Evolutionary conservation across 345 rosid genomes (phyloP).

Genomic region (Conringia planisiliqua): DNA sequence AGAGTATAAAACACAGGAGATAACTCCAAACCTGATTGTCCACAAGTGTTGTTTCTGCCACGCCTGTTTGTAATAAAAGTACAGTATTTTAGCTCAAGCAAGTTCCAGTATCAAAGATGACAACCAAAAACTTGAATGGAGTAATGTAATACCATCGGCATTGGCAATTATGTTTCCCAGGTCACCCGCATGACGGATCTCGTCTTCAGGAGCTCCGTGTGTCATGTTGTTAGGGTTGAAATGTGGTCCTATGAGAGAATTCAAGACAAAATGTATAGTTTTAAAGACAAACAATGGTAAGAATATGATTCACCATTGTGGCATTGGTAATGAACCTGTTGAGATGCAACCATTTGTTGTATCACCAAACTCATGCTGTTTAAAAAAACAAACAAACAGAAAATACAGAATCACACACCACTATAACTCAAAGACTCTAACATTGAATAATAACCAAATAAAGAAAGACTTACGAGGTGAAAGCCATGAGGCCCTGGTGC

Average conservation of each 20-base stretch:
- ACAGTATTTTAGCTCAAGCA: not conserved
- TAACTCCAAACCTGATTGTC: slow-evolving; percentile 60
- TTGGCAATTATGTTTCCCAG: slow-evolving; percentile 99
- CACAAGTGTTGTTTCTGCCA: slow-evolving; percentile 86
- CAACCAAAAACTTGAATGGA: not conserved
- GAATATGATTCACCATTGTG: not conserved
- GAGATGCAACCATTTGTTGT: slow-evolving; percentile 98
- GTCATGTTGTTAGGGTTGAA: slow-evolving; percentile 83
- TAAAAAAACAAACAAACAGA: not conserved
- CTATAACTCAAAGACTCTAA: not conserved
- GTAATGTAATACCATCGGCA: slow-evolving; percentile 59
- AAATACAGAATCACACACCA: not conserved
- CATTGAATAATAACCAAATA: not conserved
- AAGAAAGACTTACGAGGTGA: slow-evolving; percentile 57
- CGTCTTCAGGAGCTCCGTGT: slow-evolving; percentile 94
- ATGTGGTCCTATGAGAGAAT: slow-evolving; percentile 62
- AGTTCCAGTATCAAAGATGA: not conserved
- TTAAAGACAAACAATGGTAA: not conserved
- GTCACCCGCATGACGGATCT: slow-evolving; percentile 99
- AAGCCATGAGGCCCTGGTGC: slow-evolving; percentile 88
- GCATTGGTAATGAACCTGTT: slow-evolving; percentile 48
- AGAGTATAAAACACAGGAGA: not conserved
- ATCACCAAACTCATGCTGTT: slow-evolving; percentile 91
- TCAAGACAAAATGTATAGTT: not conserved
- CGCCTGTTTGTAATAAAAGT: slow-evolving; percentile 41